phyloP scores from a whole-genome alignment of 1,284 basidiomycete genomes.

The Lignosus rhinocerotis region DNA sequence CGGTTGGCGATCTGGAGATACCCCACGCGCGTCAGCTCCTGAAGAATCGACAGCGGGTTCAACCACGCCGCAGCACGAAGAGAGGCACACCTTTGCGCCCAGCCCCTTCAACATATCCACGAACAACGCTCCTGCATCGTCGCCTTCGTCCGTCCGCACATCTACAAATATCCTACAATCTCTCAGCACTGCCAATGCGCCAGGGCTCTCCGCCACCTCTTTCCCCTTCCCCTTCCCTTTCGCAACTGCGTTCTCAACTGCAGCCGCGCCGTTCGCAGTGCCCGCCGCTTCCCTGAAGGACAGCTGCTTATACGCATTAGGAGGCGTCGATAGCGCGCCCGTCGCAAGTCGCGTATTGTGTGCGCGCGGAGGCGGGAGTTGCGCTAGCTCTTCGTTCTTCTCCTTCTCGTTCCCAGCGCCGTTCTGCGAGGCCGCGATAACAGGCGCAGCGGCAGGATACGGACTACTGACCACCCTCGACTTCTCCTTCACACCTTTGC shows the following conservation, averaged over 20 bases:
- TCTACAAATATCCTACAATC: slow-evolving; percentile 89
- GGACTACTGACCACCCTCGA: slow-evolving; percentile 14
- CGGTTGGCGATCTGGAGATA: slow-evolving; percentile 53
- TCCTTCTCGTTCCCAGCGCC: background rate
- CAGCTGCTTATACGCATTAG: slow-evolving; percentile 10
- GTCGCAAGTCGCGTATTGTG: slow-evolving; percentile 21
- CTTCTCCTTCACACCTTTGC: slow-evolving; percentile 32
- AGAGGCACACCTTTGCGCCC: slow-evolving; percentile 74
- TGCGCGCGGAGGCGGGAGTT: slow-evolving; percentile 4
- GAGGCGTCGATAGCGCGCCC: slow-evolving; percentile 20
- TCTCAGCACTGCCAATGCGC: slow-evolving; percentile 54
- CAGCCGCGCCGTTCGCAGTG: background rate
- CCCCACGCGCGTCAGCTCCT: slow-evolving; percentile 3
- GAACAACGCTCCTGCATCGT: slow-evolving; percentile 83
- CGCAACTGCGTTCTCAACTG: background rate
- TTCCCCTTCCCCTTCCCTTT: slow-evolving; percentile 32
- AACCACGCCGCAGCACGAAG: background rate
- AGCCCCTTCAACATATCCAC: slow-evolving; percentile 80
- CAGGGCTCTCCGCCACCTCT: slow-evolving; percentile 39
- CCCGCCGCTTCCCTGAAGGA: background rate
- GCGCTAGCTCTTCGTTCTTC: slow-evolving; percentile 2
- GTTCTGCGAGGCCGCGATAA: background rate
- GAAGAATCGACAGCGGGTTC: background rate
- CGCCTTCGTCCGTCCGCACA: slow-evolving; percentile 83
- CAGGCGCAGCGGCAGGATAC: background rate